Conservation (phyloP, 1,139 yeast species). For the Geotrichum citri-aurantii region DNA sequence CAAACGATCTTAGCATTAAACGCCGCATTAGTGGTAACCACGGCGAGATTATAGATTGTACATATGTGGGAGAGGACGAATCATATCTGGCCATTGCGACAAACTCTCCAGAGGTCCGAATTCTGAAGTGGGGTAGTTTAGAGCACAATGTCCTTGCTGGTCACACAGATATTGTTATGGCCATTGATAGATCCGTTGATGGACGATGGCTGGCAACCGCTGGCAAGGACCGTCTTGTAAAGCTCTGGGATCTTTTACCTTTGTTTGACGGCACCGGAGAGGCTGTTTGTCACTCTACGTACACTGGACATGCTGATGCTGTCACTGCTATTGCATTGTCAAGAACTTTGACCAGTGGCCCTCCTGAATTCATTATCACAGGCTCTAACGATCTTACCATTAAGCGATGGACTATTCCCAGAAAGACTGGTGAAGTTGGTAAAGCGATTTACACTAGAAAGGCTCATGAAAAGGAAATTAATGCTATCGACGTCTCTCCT, state of each 20-base stretch:
- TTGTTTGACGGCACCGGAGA: constrained; percentile 18
- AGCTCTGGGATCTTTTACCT: constrained; percentile 64
- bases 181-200: constrained; percentile 68
- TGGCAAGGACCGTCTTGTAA: constrained; percentile 82
- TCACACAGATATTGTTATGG: constrained; percentile 78
- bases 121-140: constrained; percentile 47
- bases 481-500: constrained; percentile 80
- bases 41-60: constrained; percentile 84
- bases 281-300: constrained; percentile 46
- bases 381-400: constrained; percentile 88
- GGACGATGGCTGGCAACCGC: constrained; percentile 91
- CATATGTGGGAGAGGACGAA: constrained; percentile 55
- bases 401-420: constrained; percentile 72
- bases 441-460: constrained; percentile 79
- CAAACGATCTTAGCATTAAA: constrained; percentile 39
- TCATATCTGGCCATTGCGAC: constrained; percentile 72
- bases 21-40: constrained; percentile 84
- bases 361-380: constrained; percentile 71
- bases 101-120: constrained; percentile 83
- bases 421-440: constrained; percentile 29
- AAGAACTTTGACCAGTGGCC: constrained; percentile 42
- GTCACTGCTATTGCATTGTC: constrained; percentile 81
- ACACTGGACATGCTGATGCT: constrained; percentile 81
- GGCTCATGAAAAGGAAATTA: constrained; percentile 96
- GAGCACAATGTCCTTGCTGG: constrained; percentile 48